Evolutionary conservation across 306 rosid genomes (phyloP).

Genomic region (Cucurbita moschata): DNA sequence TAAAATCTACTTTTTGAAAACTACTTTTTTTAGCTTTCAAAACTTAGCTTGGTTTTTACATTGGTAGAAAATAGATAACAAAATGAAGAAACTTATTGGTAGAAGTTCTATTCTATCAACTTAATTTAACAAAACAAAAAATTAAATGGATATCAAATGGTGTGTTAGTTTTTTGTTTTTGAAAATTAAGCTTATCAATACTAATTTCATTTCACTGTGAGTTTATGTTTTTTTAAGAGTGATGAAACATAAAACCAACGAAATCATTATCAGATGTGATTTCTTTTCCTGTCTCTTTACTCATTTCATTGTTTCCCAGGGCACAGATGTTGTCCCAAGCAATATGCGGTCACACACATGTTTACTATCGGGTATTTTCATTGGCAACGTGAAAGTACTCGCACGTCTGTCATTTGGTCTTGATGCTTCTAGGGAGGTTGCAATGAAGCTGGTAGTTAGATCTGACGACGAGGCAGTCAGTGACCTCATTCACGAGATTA

Average conservation of each 20-base stretch:
- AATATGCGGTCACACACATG: slow-evolving; percentile 88
- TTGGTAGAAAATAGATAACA: too few relatives aligned
- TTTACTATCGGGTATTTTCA: slow-evolving; percentile 67
- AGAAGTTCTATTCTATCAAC: too few relatives aligned
- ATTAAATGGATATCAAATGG: too few relatives aligned
- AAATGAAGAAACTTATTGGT: too few relatives aligned
- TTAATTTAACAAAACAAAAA: too few relatives aligned
- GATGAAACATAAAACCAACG: background rate
- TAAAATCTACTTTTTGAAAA: too few relatives aligned
- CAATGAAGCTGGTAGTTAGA: slow-evolving; percentile 84
- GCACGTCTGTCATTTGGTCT: slow-evolving; percentile 83
- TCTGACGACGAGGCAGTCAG: slow-evolving; percentile 65
- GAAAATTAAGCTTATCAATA: background rate
- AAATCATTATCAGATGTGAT: background rate
- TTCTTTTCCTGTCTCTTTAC: background rate
- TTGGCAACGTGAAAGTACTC: slow-evolving; percentile 71
- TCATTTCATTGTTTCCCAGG: slow-evolving; percentile 34
- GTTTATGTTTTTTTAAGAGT: too few relatives aligned
- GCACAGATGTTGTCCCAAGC: slow-evolving; percentile 69
- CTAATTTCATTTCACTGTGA: background rate
- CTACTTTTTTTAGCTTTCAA: too few relatives aligned
- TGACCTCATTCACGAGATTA: slow-evolving; percentile 77
- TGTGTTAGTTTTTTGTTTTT: too few relatives aligned
- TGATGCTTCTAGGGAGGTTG: slow-evolving; percentile 82
- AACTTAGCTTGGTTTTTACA: too few relatives aligned